Conservation (phyloP, 2,329 filamentous ascomycete genomes). For the Trichoderma sp. region DNA sequence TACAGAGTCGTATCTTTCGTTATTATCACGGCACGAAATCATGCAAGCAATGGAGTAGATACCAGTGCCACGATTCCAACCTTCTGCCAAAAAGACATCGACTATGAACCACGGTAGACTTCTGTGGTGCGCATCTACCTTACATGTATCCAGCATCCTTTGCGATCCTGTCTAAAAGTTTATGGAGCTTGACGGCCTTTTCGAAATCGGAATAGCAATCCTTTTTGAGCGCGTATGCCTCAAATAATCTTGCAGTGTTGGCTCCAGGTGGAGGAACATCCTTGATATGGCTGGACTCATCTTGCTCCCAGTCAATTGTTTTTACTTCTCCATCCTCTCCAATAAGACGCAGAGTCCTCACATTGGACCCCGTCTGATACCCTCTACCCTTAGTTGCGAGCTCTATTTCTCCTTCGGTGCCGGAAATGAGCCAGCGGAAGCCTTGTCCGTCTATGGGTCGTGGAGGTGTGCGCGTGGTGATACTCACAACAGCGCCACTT, state of each 20-base stretch:
- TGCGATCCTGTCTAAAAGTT: slow-evolving; percentile 16
- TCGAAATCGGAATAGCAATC: slow-evolving; percentile 10
- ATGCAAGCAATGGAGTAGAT: slow-evolving; percentile 9
- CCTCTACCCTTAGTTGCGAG: slow-evolving; percentile 32
- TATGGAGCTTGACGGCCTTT: slow-evolving; percentile 13
- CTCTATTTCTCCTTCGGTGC: slow-evolving; percentile 36
- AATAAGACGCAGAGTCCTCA: not conserved
- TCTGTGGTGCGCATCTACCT: not conserved
- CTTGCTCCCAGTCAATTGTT: slow-evolving; percentile 27
- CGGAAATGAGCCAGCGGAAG: slow-evolving; percentile 37
- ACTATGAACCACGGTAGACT: not conserved
- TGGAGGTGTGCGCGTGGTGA: slow-evolving; percentile 27
- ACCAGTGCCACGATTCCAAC: not conserved
- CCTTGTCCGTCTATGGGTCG: slow-evolving; percentile 25
- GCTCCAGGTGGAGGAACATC: slow-evolving; percentile 58
- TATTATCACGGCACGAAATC: slow-evolving; percentile 12
- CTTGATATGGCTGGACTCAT: slow-evolving; percentile 79
- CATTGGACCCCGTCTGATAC: slow-evolving; percentile 29
- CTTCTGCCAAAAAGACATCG: not conserved
- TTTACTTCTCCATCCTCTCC: slow-evolving; percentile 32
- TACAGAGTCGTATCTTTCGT: slow-evolving; percentile 13
- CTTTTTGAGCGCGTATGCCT: slow-evolving; percentile 16
- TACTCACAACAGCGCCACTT: slow-evolving; percentile 31
- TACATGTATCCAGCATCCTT: slow-evolving; percentile 12
- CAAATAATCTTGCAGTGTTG: slow-evolving; percentile 17